A percentile compares a stretch with the other conserved stretches of the same genome.
Evolutionary conservation across 768 basidiomycete genomes (phyloP).

Genomic region (Boletus tylopilopsis): DNA sequence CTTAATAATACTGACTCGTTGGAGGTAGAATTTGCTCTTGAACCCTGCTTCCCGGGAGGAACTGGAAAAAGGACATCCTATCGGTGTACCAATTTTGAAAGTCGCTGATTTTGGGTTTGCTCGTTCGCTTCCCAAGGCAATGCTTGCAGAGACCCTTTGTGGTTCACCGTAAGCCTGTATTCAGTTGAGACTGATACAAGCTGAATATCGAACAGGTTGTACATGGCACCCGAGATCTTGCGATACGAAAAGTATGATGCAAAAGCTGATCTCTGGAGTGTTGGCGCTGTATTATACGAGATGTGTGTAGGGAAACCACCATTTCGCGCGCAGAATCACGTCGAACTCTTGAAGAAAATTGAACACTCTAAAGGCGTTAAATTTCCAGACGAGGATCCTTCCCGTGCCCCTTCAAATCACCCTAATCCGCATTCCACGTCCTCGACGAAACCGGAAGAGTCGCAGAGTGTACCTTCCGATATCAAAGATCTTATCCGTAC

Average conservation of each 20-base stretch:
- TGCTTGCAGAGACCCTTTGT: constrained; percentile 97
- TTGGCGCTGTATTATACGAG: constrained; percentile 95
- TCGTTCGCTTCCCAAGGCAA: constrained; percentile 81
- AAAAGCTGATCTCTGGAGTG: constrained; percentile 97
- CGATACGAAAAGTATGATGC: constrained; percentile 98
- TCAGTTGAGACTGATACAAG: neutral
- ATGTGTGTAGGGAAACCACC: constrained; percentile 93
- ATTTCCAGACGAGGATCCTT: constrained; percentile 88
- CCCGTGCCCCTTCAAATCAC: constrained; percentile 37
- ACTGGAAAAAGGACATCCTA: constrained; percentile 80
- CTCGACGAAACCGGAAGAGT: constrained; percentile 39
- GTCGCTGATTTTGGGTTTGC: constrained; percentile 99
- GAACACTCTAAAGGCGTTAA: constrained; percentile 87
- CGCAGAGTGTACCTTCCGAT: constrained; percentile 67
- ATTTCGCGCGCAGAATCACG: constrained; percentile 93
- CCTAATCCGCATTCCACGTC: constrained; percentile 12
- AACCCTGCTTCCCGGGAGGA: constrained; percentile 80
- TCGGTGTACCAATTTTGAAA: constrained; percentile 92
- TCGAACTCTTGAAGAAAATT: constrained; percentile 91
- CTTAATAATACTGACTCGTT: constrained; percentile 4
- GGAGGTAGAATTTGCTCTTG: constrained; percentile 76
- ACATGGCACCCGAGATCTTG: constrained; percentile 99
- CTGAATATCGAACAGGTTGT: constrained; percentile 51
- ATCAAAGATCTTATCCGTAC: constrained; percentile 83
- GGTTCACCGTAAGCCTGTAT: constrained; percentile 79